A percentile compares a stretch with the other conserved stretches of the same genome.
phyloP scores from a whole-genome alignment of 164 flowering plant genomes.

The Stephania japonica region DNA sequence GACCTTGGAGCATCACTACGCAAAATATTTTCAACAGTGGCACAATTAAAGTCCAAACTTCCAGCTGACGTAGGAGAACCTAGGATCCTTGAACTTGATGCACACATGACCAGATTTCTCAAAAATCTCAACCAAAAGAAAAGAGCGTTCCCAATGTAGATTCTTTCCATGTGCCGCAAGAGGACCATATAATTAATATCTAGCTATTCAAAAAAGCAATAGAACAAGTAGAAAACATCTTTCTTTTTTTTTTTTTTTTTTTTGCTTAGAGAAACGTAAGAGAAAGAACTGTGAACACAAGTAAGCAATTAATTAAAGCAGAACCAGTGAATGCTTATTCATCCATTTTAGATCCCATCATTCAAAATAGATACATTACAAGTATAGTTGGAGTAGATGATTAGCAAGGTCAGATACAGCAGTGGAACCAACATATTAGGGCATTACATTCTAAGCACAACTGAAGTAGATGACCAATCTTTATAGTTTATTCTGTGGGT shows the following conservation, averaged over 20 bases:
- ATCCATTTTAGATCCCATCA: not conserved
- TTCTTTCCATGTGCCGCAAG: not conserved
- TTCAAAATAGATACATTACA: not conserved
- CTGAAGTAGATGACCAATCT: no score
- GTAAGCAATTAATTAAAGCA: not conserved
- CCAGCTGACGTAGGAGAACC: not conserved
- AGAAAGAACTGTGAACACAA: not conserved
- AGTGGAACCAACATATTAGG: no score
- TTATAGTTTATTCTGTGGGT: no score
- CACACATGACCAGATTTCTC: not conserved
- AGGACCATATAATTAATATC: not conserved
- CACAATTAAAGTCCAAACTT: not conserved
- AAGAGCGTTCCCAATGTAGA: not conserved
- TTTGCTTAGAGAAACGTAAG: not conserved
- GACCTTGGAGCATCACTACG: not conserved
- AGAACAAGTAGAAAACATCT: not conserved
- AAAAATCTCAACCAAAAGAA: not conserved
- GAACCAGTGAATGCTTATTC: not conserved
- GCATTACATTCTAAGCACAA: no score
- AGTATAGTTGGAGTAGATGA: not conserved
- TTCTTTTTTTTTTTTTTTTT: no score
- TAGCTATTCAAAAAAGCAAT: not conserved
- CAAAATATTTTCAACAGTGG: not conserved
- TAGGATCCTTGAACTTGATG: not conserved
- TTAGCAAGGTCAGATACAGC: not conserved